phyloP scores from a whole-genome alignment of 257 asterid genomes.

The Solanum megistacrolobum region DNA sequence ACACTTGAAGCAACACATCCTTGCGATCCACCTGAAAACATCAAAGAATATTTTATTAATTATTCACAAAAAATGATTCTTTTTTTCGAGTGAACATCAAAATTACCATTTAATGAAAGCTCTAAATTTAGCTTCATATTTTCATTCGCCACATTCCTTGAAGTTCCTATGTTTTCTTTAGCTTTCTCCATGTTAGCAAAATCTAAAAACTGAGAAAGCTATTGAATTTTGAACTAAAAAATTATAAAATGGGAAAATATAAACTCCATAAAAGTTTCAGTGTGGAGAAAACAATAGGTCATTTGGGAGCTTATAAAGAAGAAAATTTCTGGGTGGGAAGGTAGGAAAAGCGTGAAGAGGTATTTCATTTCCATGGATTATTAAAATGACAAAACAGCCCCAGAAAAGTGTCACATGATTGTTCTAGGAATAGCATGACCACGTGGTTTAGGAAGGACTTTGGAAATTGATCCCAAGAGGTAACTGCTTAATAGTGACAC shows the following conservation, averaged over 20 bases:
- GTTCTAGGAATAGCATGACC: neutral
- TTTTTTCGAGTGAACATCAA: neutral
- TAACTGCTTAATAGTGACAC: constrained; percentile 1
- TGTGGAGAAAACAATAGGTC: neutral
- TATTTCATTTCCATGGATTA: neutral
- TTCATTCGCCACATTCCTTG: constrained; percentile 14
- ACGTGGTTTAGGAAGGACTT: neutral
- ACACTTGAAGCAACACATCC: constrained; percentile 42
- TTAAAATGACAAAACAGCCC: constrained; percentile 29
- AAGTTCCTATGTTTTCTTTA: neutral
- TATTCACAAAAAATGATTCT: constrained; percentile 23
- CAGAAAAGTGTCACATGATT: neutral
- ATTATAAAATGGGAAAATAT: too few species aligned
- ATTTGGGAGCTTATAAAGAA: neutral
- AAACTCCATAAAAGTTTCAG: neutral
- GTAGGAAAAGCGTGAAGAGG: neutral
- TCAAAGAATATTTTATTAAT: constrained; percentile 22
- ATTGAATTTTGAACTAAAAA: neutral
- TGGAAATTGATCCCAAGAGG: neutral
- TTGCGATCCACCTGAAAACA: constrained; percentile 27
- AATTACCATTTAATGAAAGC: neutral
- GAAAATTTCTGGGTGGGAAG: neutral
- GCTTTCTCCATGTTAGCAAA: constrained; percentile 18
- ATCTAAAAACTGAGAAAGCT: neutral
- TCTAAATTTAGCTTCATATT: constrained; percentile 40